Base-by-base conservation (phyloP, 345 rosid species). In the Arabis hirsuta region DNA sequence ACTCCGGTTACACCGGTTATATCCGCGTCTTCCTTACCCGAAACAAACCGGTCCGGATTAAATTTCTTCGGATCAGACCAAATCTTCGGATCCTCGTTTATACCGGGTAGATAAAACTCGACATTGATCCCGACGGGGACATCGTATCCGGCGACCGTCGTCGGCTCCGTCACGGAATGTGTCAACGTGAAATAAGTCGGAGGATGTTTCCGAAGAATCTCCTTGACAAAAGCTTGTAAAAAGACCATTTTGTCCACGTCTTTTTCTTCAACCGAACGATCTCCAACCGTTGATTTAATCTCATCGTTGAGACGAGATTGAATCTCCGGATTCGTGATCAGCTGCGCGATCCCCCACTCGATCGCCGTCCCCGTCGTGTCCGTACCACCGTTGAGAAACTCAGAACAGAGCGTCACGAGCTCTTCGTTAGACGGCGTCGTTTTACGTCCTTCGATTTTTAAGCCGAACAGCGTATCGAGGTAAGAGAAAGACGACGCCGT, bases 341-440 rank as follows among this genome's bases (percentile, higher is more conserved):
- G 76, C 80, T 84, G 84, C 16, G 92, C 98, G 0, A 91, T 84
- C 3, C 96, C 97, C 98, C 98, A 94, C 66, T 94, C 98, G 22
- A 87, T 48, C 1, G 92, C 97, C 2, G 97, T 88, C 3, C 83
- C 96, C 0, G 98, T 88, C 4, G 97, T 94, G 65, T 94, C 97
- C 0, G 98, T 88, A 8, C 96, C 96, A 0, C 97, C 98, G 72
- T 91, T 94, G 19, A 94, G 54, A 78, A 94, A 88, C 81, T 94
- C 97, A 0, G 97, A 94, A 71, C 90, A 85, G 1, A 94, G 92
- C 3, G 91, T 62, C 34, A 94, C 98, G 0, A 94, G 86, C 77
- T 94, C 98, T 27, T 81, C 80, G 41, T 81, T 70, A 1, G 90
- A 79, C 12, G 92, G 95, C 3, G 78, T 57, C 32, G 91, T 74